Percentiles rank a stretch among this genome's conserved stretches.
Evolutionary conservation across 2,329 filamentous ascomycete species (phyloP).

Genomic region (Cladosporium sp.): DNA sequence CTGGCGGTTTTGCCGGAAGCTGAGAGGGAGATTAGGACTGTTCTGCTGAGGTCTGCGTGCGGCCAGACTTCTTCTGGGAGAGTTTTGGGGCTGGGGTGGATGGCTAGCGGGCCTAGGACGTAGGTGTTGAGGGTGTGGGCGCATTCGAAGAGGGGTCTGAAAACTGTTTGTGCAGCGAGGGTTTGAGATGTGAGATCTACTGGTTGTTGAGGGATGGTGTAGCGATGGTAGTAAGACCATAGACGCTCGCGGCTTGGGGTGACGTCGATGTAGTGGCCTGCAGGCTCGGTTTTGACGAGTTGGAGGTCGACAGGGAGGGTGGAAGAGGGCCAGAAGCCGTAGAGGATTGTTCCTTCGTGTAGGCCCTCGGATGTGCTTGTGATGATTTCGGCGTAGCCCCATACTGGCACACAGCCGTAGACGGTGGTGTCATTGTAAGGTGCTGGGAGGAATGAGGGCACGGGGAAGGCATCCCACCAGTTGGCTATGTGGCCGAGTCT

Average conservation of each 20-base stretch:
- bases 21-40: slow-evolving; percentile 15
- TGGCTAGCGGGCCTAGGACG: slow-evolving; percentile 12
- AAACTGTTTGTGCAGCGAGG: slow-evolving; percentile 11
- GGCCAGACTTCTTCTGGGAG: not conserved
- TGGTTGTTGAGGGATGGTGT: slow-evolving; percentile 16
- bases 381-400: slow-evolving; percentile 44
- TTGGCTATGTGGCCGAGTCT: slow-evolving; percentile 23
- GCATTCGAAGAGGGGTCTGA: slow-evolving; percentile 15
- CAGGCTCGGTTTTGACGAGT: slow-evolving; percentile 23
- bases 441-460: slow-evolving; percentile 34
- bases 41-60: slow-evolving; percentile 15
- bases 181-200: not conserved
- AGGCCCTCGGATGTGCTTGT: slow-evolving; percentile 38
- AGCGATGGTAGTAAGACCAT: slow-evolving; percentile 46
- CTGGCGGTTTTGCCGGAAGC: slow-evolving; percentile 19
- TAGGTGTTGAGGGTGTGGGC: slow-evolving; percentile 15
- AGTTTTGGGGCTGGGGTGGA: slow-evolving; percentile 13
- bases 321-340: slow-evolving; percentile 43
- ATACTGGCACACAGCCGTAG: slow-evolving; percentile 47
- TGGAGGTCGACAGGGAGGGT: slow-evolving; percentile 35
- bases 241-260: slow-evolving; percentile 34
- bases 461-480: slow-evolving; percentile 45
- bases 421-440: slow-evolving; percentile 33
- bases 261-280: slow-evolving; percentile 36
- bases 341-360: slow-evolving; percentile 34